These are phyloP conservation scores for Monoraphidium neglectum DNA, from an alignment of 139 green algal species.

Conservation along the genomic window DNA sequence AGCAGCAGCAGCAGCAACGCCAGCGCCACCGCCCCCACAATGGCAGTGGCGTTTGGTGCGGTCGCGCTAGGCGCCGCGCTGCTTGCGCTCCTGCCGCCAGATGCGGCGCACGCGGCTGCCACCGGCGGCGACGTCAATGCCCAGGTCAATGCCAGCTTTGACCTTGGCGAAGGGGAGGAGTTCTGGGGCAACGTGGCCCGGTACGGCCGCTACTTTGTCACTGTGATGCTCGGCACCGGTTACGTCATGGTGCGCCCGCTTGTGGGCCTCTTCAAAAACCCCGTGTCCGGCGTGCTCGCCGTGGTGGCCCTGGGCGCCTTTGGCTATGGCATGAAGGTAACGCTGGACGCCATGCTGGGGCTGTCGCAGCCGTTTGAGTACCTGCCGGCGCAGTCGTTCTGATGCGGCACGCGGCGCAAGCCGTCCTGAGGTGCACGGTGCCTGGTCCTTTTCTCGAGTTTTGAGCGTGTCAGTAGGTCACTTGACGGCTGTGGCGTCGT, in stretches of 20 bases:
- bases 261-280: slow-evolving; percentile 66
- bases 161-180: slow-evolving; percentile 66
- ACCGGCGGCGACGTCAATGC: too few species aligned
- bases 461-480: background rate
- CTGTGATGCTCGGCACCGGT: slow-evolving; percentile 87
- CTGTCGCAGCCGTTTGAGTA: slow-evolving; percentile 56
- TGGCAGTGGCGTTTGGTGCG: background rate
- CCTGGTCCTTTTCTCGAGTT: background rate
- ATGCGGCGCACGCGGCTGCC: too few species aligned
- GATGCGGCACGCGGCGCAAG: slow-evolving; percentile 15
- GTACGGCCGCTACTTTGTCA: slow-evolving; percentile 89
- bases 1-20: background rate
- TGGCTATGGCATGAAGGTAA: slow-evolving; percentile 53
- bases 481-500: background rate
- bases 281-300: slow-evolving; percentile 59
- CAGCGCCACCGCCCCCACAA: background rate
- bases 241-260: slow-evolving; percentile 84
- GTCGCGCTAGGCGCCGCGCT: too few species aligned
- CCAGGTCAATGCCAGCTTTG: background rate
- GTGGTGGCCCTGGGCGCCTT: slow-evolving; percentile 46
- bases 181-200: slow-evolving; percentile 81
- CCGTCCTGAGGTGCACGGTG: background rate
- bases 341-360: slow-evolving; percentile 72
- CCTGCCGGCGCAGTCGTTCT: too few species aligned
- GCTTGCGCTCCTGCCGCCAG: too few species aligned